A percentile compares a stretch with the other conserved stretches of the same genome.
Conservation (phyloP, 352 stramenopile genomes). For the Pythium aphanidermatum region DNA sequence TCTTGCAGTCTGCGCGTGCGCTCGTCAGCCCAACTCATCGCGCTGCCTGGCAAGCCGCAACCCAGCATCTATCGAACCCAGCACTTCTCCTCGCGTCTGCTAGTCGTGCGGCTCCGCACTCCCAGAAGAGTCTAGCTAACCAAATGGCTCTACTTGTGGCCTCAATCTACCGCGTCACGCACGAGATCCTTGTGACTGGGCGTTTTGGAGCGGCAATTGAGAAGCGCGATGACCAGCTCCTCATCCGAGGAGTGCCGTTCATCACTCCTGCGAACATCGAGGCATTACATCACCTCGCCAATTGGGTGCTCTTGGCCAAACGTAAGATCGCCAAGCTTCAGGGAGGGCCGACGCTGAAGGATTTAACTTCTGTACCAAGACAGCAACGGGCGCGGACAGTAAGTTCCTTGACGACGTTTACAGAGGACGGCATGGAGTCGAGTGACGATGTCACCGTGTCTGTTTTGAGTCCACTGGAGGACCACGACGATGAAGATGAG, state of each 20-base stretch:
- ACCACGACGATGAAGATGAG: constrained; percentile 8
- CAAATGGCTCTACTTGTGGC: constrained; percentile 55
- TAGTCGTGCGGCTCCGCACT: too few species aligned
- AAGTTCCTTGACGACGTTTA: constrained; percentile 41
- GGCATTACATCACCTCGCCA: constrained; percentile 61
- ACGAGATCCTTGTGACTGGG: constrained; percentile 38
- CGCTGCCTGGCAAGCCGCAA: constrained; percentile 19
- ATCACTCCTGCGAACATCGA: constrained; percentile 68
- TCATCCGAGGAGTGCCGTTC: constrained; percentile 16
- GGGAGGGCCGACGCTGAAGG: too few species aligned
- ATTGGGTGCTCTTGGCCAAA: constrained; percentile 76
- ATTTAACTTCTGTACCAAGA: too few species aligned
- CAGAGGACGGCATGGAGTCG: constrained; percentile 17
- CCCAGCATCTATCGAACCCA: constrained; percentile 46
- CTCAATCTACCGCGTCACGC: constrained; percentile 39
- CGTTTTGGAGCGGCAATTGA: constrained; percentile 33
- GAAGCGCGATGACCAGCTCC: constrained; percentile 17
- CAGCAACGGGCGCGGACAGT: constrained; percentile 27
- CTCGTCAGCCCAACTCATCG: not conserved
- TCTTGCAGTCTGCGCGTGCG: constrained; percentile 30
- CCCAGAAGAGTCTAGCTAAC: constrained; percentile 34
- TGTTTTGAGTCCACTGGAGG: constrained; percentile 13
- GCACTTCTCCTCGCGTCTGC: constrained; percentile 66
- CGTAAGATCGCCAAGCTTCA: constrained; percentile 60
- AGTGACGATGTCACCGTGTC: constrained; percentile 3